These are phyloP conservation scores for Hamamelis virginiana DNA, from an alignment of 164 flowering plant genomes.

Conservation along the genomic window DNA sequence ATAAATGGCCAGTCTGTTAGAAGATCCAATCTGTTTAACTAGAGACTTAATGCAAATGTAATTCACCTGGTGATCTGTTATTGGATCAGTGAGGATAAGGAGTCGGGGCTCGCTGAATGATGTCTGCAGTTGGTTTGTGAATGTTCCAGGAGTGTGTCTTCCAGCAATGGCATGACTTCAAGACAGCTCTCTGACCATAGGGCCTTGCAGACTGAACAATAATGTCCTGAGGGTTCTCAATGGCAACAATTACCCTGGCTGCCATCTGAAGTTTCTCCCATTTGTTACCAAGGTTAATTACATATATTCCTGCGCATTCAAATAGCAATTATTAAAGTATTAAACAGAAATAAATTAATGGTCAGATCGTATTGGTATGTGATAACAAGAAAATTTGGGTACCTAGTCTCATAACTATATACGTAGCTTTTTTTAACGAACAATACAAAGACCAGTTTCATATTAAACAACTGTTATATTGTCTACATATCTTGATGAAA, in stretches of 20 bases:
- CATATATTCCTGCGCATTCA: conserved; percentile 54
- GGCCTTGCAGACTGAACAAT: conserved; percentile 95
- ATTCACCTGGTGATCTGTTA: conserved; percentile 62
- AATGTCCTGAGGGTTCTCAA: conserved; percentile 83
- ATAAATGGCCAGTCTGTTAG: no score
- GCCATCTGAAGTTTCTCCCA: conserved; percentile 89
- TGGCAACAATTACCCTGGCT: conserved; percentile 82
- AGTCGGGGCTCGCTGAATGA: conserved; percentile 81
- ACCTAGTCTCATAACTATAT: no score
- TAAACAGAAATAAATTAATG: background rate
- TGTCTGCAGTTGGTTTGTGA: conserved; percentile 85
- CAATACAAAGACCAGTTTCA: no score
- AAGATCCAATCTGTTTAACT: no score
- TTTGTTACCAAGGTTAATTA: conserved; percentile 80
- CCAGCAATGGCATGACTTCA: conserved; percentile 89
- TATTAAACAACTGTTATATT: no score
- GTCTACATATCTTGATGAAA: no score
- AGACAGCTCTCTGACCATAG: conserved; percentile 86
- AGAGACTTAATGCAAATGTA: no score
- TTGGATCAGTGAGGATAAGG: conserved; percentile 82
- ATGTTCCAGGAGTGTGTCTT: conserved; percentile 88
- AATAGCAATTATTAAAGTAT: background rate
- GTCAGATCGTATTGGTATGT: background rate
- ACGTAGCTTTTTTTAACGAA: no score
- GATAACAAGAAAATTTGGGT: no score